Percentiles rank a stretch among this genome's conserved stretches.
These are phyloP conservation scores for Colletotrichum sp. DNA, from an alignment of 2,329 filamentous ascomycete species.

Conservation along the genomic window DNA sequence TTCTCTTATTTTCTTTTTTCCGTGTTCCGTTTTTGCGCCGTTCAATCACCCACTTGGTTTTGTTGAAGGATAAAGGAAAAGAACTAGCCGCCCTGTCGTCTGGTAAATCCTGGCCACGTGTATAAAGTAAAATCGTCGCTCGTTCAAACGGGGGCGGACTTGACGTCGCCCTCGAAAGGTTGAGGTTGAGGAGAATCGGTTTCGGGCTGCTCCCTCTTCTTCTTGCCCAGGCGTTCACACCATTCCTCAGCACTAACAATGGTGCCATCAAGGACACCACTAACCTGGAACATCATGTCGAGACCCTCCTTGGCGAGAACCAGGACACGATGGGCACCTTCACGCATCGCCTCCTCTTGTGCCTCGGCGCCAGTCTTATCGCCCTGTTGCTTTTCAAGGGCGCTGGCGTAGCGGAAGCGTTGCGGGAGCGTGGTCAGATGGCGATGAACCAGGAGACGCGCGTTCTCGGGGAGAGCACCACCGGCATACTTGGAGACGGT, in stretches of 20 bases:
- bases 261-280: constrained; percentile 84
- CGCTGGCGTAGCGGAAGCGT: constrained; percentile 77
- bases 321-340: constrained; percentile 77
- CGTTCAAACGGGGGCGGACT: constrained; percentile 22
- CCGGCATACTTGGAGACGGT: constrained; percentile 90
- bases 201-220: constrained; percentile 28
- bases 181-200: constrained; percentile 29
- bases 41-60: constrained; percentile 15
- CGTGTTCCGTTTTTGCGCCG: constrained; percentile 15
- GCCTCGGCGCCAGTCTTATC: constrained; percentile 30
- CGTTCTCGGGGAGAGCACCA: constrained; percentile 90
- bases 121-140: not conserved
- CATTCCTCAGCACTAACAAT: constrained; percentile 90
- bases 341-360: constrained; percentile 49
- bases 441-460: constrained; percentile 78
- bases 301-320: constrained; percentile 88
- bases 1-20: constrained; percentile 15
- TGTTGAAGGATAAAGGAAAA: not conserved
- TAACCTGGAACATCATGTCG: constrained; percentile 94
- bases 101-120: not conserved
- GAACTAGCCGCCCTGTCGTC: not conserved
- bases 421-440: constrained; percentile 86
- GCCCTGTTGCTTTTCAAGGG: constrained; percentile 39
- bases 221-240: constrained; percentile 76
- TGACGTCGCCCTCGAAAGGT: constrained; percentile 29